A percentile compares a stretch with the other conserved stretches of the same genome.
These are phyloP conservation scores for Setaria italica DNA, from an alignment of 202 grass and related monocot species.

Conservation along the genomic window DNA sequence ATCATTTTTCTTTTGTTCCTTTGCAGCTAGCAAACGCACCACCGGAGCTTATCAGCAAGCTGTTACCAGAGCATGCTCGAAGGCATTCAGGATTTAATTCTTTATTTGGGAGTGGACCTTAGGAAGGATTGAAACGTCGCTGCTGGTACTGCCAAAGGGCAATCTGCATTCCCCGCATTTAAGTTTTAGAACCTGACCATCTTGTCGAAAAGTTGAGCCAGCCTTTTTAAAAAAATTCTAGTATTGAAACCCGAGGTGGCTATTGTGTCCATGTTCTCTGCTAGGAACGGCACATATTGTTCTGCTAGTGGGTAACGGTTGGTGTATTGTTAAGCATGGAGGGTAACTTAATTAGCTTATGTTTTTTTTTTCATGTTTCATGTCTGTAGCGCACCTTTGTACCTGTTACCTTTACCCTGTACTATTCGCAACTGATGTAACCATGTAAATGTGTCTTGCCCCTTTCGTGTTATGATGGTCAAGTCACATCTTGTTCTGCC, in stretches of 20 bases:
- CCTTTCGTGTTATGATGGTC: not conserved
- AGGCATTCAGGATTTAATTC: constrained; percentile 59
- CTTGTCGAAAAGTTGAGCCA: constrained; percentile 27
- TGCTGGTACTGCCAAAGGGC: constrained; percentile 31
- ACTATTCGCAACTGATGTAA: constrained; percentile 19
- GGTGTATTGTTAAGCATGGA: constrained; percentile 41
- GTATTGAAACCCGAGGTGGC: constrained; percentile 8
- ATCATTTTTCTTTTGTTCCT: constrained; percentile 3
- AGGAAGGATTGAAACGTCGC: constrained; percentile 8
- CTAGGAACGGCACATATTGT: constrained; percentile 19
- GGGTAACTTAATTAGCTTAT: constrained; percentile 8
- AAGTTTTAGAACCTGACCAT: constrained; percentile 48
- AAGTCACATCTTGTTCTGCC: not conserved
- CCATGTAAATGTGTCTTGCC: constrained; percentile 4
- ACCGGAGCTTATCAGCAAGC: constrained; percentile 32
- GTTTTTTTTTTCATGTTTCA: not conserved
- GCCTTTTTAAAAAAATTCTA: not conserved
- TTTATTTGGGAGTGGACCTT: constrained; percentile 31
- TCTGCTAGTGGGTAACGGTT: constrained; percentile 24
- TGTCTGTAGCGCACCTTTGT: not conserved
- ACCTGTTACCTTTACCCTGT: not conserved
- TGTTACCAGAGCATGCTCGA: constrained; percentile 44
- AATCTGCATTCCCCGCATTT: constrained; percentile 21
- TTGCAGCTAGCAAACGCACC: constrained; percentile 42
- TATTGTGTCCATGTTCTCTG: constrained; percentile 8